These are phyloP conservation scores for Psilocybe mexicana DNA, from an alignment of 1,284 basidiomycete species.

Conservation along the genomic window DNA sequence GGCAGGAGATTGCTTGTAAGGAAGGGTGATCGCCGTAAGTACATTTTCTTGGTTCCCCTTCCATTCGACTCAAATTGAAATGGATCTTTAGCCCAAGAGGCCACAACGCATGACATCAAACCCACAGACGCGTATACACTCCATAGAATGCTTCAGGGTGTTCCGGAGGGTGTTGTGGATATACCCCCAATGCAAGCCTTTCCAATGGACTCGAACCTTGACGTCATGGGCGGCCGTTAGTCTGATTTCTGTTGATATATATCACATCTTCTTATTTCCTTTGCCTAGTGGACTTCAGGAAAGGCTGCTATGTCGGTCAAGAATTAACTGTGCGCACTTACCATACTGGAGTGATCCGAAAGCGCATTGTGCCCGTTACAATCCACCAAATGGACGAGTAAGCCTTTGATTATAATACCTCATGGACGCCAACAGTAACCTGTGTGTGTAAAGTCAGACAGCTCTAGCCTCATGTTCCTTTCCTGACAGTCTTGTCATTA, in stretches of 20 bases:
- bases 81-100: constrained; percentile 49
- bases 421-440: neutral
- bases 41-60: neutral
- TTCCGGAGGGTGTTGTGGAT: constrained; percentile 86
- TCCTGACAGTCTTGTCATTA: constrained; percentile 39
- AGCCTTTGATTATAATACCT: constrained; percentile 24
- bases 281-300: constrained; percentile 86
- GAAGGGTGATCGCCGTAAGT: constrained; percentile 76
- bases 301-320: constrained; percentile 98
- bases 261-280: neutral
- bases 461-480: constrained; percentile 15
- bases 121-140: constrained; percentile 65
- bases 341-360: constrained; percentile 91
- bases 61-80: constrained; percentile 10
- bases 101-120: constrained; percentile 54
- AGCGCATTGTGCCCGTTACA: constrained; percentile 84
- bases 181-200: constrained; percentile 78
- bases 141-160: constrained; percentile 81
- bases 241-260: neutral
- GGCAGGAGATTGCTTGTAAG: constrained; percentile 69
- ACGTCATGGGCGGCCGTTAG: constrained; percentile 90
- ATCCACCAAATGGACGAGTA: constrained; percentile 38
- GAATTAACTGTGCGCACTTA: constrained; percentile 97
- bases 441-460: constrained; percentile 12
- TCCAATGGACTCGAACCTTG: constrained; percentile 93